These are phyloP conservation scores for Gaeumannomyces sp. DNA, from an alignment of 2,329 filamentous ascomycete genomes.

Conservation along the genomic window DNA sequence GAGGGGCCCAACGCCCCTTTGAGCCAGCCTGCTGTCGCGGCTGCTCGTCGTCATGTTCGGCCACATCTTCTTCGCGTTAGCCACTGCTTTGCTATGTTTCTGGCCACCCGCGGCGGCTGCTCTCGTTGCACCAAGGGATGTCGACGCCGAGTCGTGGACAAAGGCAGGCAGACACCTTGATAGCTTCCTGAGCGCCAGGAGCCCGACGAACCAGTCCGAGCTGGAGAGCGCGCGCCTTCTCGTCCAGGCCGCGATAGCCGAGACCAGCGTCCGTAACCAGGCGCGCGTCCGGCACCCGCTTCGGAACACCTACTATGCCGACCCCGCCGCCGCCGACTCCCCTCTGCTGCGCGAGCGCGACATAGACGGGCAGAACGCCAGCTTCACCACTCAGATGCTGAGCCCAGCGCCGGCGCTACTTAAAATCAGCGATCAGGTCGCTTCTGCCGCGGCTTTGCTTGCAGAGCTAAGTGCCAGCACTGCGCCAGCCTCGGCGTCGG, in stretches of 20 bases:
- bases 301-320: constrained; percentile 10
- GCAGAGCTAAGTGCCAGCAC: constrained; percentile 1
- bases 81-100: background rate
- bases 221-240: constrained; percentile 2
- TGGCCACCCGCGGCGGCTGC: background rate
- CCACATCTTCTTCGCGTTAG: background rate
- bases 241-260: constrained; percentile 9
- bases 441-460: constrained; percentile 7
- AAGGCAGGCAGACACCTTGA: background rate
- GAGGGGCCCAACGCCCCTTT: background rate
- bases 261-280: constrained; percentile 6
- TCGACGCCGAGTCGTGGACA: background rate
- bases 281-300: constrained; percentile 4
- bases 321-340: background rate
- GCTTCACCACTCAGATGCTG: background rate
- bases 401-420: background rate
- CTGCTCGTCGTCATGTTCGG: background rate
- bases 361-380: background rate
- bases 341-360: background rate
- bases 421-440: background rate
- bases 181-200: background rate
- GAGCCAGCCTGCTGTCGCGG: background rate
- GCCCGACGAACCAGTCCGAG: background rate
- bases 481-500: background rate
- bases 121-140: background rate